These are phyloP conservation scores for Persicaria tinctoria DNA, from an alignment of 148 eudicot species.

Conservation along the genomic window DNA sequence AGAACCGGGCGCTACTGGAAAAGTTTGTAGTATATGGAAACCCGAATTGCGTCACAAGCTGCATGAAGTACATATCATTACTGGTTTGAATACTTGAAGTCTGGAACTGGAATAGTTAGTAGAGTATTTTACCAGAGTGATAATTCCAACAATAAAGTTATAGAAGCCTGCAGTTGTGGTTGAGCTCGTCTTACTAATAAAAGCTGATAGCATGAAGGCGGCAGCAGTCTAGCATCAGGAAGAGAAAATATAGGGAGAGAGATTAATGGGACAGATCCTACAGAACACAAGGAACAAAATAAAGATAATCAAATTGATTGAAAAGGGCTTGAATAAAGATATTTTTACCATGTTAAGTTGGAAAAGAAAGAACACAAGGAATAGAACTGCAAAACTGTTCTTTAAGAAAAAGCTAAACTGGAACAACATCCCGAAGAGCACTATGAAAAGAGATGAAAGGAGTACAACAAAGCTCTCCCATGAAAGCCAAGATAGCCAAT, in stretches of 20 bases:
- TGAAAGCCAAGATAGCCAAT: constrained; percentile 83
- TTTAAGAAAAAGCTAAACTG: constrained; percentile 71
- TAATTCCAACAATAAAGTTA: constrained; percentile 61
- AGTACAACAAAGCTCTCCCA: constrained; percentile 63
- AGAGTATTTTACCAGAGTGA: constrained; percentile 61
- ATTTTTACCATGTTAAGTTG: constrained; percentile 67
- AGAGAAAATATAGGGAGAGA: background rate
- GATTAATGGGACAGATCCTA: background rate
- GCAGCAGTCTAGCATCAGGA: constrained; percentile 48
- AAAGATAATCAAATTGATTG: background rate
- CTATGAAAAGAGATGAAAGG: constrained; percentile 51
- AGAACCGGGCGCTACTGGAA: constrained; percentile 27
- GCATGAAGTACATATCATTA: constrained; percentile 17
- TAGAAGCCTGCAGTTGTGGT: constrained; percentile 75
- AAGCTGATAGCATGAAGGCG: constrained; percentile 78
- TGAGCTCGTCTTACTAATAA: constrained; percentile 72
- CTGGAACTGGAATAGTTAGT: background rate
- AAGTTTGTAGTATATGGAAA: constrained; percentile 43
- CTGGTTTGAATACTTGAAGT: background rate
- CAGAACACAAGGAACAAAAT: background rate
- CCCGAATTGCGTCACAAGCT: constrained; percentile 75
- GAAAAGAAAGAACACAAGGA: constrained; percentile 71
- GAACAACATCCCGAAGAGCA: constrained; percentile 78
- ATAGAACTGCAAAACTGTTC: constrained; percentile 63
- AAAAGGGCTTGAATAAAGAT: background rate